These are phyloP conservation scores for Phaeomoniella chlamydospora DNA, from an alignment of 2,329 filamentous ascomycete species.

Conservation along the genomic window DNA sequence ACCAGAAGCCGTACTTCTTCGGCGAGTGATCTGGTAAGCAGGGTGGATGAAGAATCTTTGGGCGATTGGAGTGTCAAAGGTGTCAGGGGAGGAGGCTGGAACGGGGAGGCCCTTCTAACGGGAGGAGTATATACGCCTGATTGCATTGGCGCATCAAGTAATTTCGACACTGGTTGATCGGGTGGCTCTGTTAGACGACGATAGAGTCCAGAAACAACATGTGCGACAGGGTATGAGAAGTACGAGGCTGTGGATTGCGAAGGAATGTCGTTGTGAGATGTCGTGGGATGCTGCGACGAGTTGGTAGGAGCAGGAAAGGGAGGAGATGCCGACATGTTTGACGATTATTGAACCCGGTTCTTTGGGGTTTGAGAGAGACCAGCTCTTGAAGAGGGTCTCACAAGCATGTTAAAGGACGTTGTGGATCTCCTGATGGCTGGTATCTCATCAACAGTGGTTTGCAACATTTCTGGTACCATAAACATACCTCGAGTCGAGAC, in stretches of 20 bases:
- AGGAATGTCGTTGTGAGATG: too few species aligned
- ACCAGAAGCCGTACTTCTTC: constrained; percentile 88
- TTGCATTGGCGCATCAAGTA: constrained; percentile 13
- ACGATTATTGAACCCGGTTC: background rate
- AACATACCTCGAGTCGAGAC: too few species aligned
- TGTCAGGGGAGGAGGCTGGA: constrained; percentile 78
- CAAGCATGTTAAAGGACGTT: background rate
- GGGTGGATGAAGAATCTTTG: constrained; percentile 37
- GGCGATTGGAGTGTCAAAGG: constrained; percentile 57
- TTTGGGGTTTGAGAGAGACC: background rate
- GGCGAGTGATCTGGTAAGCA: constrained; percentile 61
- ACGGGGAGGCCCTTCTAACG: constrained; percentile 56
- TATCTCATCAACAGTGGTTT: constrained; percentile 1
- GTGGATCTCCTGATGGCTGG: background rate
- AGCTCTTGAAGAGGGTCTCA: background rate
- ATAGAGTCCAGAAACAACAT: constrained; percentile 48
- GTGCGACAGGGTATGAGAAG: constrained; percentile 35
- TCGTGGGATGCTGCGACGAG: too few species aligned
- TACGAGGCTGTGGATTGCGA: constrained; percentile 14
- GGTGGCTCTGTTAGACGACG: constrained; percentile 44
- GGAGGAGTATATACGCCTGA: constrained; percentile 43
- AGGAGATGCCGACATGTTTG: background rate
- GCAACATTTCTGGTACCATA: too few species aligned
- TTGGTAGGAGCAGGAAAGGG: too few species aligned
- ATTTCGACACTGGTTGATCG: constrained; percentile 10